Evolutionary conservation across 2,329 filamentous ascomycete species (phyloP).

Genomic region (Penicillium sp.): DNA sequence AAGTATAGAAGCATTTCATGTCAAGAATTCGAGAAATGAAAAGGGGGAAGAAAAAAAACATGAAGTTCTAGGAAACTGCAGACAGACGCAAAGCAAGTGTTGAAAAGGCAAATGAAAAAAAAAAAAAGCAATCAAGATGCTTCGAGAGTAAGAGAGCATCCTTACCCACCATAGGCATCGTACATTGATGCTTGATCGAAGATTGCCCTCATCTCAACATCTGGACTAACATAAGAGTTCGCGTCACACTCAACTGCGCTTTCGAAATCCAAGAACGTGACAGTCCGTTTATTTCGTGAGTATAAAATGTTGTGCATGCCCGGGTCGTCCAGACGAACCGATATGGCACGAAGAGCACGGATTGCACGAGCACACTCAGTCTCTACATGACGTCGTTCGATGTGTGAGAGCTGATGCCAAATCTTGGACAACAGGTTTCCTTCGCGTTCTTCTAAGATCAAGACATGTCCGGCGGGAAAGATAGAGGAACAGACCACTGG

Average conservation of each 20-base stretch:
- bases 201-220: background rate
- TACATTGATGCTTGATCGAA: background rate
- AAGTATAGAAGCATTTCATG: too few species aligned
- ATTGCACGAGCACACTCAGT: background rate
- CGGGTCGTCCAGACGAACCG: constrained; percentile 1
- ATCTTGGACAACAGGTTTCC: background rate
- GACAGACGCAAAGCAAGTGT: too few species aligned
- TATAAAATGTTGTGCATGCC: constrained; percentile 9
- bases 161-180: too few species aligned
- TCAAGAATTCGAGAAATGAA: too few species aligned
- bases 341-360: background rate
- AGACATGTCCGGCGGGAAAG: background rate
- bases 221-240: background rate
- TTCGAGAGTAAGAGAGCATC: too few species aligned
- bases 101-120: too few species aligned
- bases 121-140: too few species aligned
- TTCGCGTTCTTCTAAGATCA: background rate
- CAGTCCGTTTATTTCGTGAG: background rate
- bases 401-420: background rate
- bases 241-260: background rate
- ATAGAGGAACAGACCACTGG: constrained; percentile 1
- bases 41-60: too few species aligned
- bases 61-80: too few species aligned
- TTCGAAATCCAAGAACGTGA: constrained; percentile 7
- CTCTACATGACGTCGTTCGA: background rate